phyloP scores from a whole-genome alignment of 1,284 basidiomycete genomes.

The Rhodotorula sp. region DNA sequence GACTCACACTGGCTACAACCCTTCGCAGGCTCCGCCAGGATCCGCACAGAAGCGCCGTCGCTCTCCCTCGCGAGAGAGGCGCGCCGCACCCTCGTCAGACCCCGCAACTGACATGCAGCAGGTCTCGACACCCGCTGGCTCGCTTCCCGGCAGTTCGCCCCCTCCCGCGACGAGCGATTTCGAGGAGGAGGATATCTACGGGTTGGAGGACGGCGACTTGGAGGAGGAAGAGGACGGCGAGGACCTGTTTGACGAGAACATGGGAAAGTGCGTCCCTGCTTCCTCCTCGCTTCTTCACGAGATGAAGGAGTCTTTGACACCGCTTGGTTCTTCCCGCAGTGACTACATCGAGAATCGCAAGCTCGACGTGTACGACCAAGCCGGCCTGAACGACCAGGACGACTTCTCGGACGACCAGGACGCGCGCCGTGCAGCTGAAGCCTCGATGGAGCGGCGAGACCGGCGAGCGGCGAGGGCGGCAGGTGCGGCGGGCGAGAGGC shows the following conservation, averaged over 20 bases:
- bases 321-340: constrained; percentile 54
- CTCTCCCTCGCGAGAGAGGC: constrained; percentile 34
- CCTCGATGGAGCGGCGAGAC: constrained; percentile 84
- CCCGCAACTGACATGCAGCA: constrained; percentile 18
- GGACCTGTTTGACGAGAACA: constrained; percentile 82
- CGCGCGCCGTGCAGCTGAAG: constrained; percentile 78
- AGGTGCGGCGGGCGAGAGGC: constrained; percentile 53
- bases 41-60: constrained; percentile 48
- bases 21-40: constrained; percentile 26
- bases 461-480: constrained; percentile 64
- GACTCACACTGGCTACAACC: too few species aligned
- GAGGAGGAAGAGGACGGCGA: constrained; percentile 71
- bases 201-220: constrained; percentile 54
- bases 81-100: constrained; percentile 31
- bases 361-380: constrained; percentile 84
- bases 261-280: constrained; percentile 63
- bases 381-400: constrained; percentile 80
- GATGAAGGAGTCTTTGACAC: not conserved
- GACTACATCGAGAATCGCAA: constrained; percentile 82
- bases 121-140: constrained; percentile 55
- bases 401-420: constrained; percentile 68
- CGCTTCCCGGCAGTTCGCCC: constrained; percentile 77
- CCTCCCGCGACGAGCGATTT: constrained; percentile 81
- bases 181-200: constrained; percentile 59
- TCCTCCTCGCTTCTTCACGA: constrained; percentile 2